Evolutionary conservation across 768 basidiomycete species (phyloP).

Genomic region (Chlorophyllum brunneum): DNA sequence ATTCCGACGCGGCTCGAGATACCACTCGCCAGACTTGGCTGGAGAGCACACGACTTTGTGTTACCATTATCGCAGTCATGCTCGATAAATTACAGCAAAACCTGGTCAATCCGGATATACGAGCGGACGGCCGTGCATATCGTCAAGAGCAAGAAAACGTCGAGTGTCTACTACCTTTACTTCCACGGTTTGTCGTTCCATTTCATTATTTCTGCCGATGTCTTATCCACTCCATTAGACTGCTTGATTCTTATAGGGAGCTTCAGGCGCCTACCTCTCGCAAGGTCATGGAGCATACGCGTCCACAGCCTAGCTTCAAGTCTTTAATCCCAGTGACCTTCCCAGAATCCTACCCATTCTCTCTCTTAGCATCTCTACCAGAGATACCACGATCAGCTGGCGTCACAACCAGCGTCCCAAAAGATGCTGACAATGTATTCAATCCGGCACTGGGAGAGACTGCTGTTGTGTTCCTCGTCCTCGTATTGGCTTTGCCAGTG

Average conservation of each 20-base stretch:
- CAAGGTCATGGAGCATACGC: constrained; percentile 66
- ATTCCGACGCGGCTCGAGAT: constrained; percentile 65
- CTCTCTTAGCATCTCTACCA: constrained; percentile 67
- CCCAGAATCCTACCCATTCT: constrained; percentile 92
- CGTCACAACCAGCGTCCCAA: constrained; percentile 33
- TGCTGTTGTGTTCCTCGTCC: constrained; percentile 77
- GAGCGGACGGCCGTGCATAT: constrained; percentile 56
- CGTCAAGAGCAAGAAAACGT: constrained; percentile 89
- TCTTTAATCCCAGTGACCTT: constrained; percentile 73
- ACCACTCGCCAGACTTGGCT: constrained; percentile 82
- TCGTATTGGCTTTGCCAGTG: constrained; percentile 76
- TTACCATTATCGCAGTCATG: constrained; percentile 86
- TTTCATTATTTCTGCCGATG: neutral
- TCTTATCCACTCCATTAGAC: constrained; percentile 35
- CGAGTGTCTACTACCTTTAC: constrained; percentile 74
- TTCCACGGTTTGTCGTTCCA: constrained; percentile 65
- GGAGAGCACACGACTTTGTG: constrained; percentile 85
- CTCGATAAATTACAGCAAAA: constrained; percentile 85
- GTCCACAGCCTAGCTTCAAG: constrained; percentile 54
- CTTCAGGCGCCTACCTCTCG: constrained; percentile 65
- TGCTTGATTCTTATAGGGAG: constrained; percentile 87
- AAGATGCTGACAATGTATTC: constrained; percentile 52
- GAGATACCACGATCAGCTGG: constrained; percentile 37
- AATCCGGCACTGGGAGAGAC: constrained; percentile 82
- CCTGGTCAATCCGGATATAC: constrained; percentile 62